These are phyloP conservation scores for Metarhizium guizhouense DNA, from an alignment of 2,329 filamentous ascomycete species.

Conservation along the genomic window DNA sequence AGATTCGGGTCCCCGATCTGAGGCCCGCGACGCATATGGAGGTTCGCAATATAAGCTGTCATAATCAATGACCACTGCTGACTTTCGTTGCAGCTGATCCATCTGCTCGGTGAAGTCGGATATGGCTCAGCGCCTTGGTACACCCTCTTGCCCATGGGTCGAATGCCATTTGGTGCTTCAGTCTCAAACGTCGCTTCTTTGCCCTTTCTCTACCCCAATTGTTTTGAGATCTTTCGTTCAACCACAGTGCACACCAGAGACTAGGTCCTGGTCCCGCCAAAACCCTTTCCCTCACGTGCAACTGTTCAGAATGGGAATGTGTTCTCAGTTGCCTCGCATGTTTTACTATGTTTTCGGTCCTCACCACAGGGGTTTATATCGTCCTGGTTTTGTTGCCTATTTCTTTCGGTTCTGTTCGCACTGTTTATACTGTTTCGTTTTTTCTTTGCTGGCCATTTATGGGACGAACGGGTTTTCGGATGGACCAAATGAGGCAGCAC, in stretches of 20 bases:
- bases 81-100: conserved; percentile 22
- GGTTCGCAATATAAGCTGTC: conserved; percentile 22
- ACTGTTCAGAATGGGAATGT: not conserved
- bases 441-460: conserved; percentile 26
- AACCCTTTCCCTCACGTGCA: not conserved
- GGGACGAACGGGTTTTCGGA: conserved; percentile 25
- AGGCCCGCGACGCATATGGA: conserved; percentile 35
- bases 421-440: conserved; percentile 7
- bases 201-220: not conserved
- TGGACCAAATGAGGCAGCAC: conserved; percentile 29
- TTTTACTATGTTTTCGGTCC: conserved; percentile 1
- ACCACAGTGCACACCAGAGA: not conserved
- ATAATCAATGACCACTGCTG: conserved; percentile 12
- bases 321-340: not conserved
- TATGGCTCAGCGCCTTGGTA: not conserved
- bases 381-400: not conserved
- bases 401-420: not conserved
- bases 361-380: not conserved
- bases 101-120: conserved; percentile 6
- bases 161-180: not conserved
- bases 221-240: not conserved
- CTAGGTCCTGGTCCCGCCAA: not conserved
- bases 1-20: conserved; percentile 32
- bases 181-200: not conserved
- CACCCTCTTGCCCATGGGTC: not conserved